A percentile compares a stretch with the other conserved stretches of the same genome.
Evolutionary conservation across 2,329 filamentous ascomycete species (phyloP).

Genomic region (Aspergillus piperis): DNA sequence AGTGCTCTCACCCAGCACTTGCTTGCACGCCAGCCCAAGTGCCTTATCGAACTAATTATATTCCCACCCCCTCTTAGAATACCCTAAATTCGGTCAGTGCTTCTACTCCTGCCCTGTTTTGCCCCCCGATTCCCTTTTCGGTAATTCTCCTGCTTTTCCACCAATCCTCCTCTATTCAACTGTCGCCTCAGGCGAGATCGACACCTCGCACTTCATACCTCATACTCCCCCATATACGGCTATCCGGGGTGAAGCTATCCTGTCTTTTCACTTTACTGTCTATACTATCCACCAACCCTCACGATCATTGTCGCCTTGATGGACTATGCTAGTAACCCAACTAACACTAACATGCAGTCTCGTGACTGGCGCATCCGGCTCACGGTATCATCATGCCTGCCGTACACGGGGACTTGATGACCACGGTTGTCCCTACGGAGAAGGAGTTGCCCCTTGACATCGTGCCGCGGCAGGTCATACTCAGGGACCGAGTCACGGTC

Average conservation of each 20-base stretch:
- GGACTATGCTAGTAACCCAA: slow-evolving; percentile 11
- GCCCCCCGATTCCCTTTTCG: not conserved
- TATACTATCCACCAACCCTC: no score
- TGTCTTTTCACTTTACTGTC: no score
- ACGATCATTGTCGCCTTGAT: not conserved
- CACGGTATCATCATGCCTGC: slow-evolving; percentile 38
- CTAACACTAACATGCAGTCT: slow-evolving; percentile 40
- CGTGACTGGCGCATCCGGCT: slow-evolving; percentile 32
- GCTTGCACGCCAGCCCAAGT: slow-evolving; percentile 10
- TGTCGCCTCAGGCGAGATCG: no score
- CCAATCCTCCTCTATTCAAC: no score
- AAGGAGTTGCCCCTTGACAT: slow-evolving; percentile 66
- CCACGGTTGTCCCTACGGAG: slow-evolving; percentile 33
- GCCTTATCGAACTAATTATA: not conserved
- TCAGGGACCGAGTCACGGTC: slow-evolving; percentile 79
- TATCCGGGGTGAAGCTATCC: no score
- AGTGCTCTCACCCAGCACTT: slow-evolving; percentile 33
- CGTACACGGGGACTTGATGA: slow-evolving; percentile 37
- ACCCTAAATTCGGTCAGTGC: no score
- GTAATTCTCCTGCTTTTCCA: not conserved
- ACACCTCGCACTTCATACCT: no score
- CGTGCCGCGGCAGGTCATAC: slow-evolving; percentile 72
- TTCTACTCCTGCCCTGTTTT: not conserved
- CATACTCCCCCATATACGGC: not conserved
- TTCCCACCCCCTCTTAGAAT: no score